Base-by-base conservation (phyloP, 208 protist genomes). In the Acanthamoeba lenticulata region DNA sequence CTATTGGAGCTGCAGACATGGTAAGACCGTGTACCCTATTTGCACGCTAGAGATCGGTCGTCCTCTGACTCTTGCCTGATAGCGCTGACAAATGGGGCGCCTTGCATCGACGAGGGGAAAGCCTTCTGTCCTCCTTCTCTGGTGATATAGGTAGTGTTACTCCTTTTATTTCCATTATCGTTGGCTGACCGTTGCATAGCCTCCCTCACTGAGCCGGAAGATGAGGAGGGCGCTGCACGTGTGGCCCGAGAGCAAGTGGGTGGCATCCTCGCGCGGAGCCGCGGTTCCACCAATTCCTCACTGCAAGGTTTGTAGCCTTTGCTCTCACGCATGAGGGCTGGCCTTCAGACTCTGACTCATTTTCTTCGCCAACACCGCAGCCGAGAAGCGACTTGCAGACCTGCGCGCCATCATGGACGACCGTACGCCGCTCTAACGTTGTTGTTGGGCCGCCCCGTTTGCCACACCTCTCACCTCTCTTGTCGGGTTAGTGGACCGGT, bases 311-410 rank as follows among this genome's bases (percentile, higher is more conserved):
- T 32, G 3, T 9, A 4, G 29, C 29, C 5, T 45, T 79, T 79
- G 38, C 67, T 79, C 67, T 36, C 24, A 9, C 15, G 45, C 45
- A 5, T 15, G 45, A 60, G 15, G 11, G 52, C 11, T 60, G 52
- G 21, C 21, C 15, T 60, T 27, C 21, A 21, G 11, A 21, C 52
- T 27, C 21, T 60, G 15, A 27, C 27, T 79, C 29, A 9, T 44
- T 24, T 15, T 34, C 57, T 34, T 65, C 0, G 6, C 57, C 19
- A 4, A 65, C 15, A 11, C 15, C 0, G 27, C 74, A 85, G 74
- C 74, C n/a, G 74, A 85, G 74, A 85, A 85, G 74, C 2, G 74
- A 29, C 42, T 85, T 11, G 42, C 32, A 38, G 74, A 85, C 19
- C 38, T 85, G 13, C 1, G 42, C 17, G 32, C n/a, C 4, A 42